Evolutionary conservation across 257 asterid species (phyloP), one percentile per base, ranked within the genome.

Genomic region (Asclepias syriaca): DNA sequence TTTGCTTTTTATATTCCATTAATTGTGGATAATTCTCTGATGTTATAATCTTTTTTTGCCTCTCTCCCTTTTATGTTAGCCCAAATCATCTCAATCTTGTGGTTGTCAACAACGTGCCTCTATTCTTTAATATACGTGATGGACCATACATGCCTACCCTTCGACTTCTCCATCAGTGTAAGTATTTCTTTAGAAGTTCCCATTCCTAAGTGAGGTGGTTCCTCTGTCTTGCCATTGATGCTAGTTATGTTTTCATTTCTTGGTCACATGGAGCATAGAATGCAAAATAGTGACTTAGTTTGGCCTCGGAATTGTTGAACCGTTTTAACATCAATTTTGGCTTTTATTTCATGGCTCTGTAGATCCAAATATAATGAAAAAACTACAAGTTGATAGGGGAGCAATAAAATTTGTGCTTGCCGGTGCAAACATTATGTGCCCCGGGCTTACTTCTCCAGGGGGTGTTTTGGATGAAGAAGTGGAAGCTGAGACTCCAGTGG

Each of bases 401-500:
- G 99, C 99, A 1, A 90, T 95, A 77, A 90, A 77, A 81, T 92
- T 82, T 85, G 98, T 95, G 69, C 96, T 95, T 65, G 81, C 99
- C 75, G 99, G 99, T 81, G 99, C 99, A 78, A 95, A 95, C 85
- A 92, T 95, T 80, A 95, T 95, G 99, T 95, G 99, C 75, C 99
- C 99, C 3, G 99, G 99, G 43, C 97, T 95, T 60, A 95, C 99
- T 15, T 95, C 99, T 78, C 94, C 96, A 63, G 99, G 99, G 45
- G 99, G 99, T 78, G 96, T 79, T 56, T 81, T 95, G 88, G 99
- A 95, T 72, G 90, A 87, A 19, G 91, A 88, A 78, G 98, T 90
- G 37, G 96, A 75, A 73, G 88, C 96, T 24, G 99, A 95, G 76
- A 79, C 96, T 67, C 98, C 99, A 9, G 98, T 95, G 71, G 99